Conservation (phyloP, 805 yeast species). For the Ogataea corticis region DNA sequence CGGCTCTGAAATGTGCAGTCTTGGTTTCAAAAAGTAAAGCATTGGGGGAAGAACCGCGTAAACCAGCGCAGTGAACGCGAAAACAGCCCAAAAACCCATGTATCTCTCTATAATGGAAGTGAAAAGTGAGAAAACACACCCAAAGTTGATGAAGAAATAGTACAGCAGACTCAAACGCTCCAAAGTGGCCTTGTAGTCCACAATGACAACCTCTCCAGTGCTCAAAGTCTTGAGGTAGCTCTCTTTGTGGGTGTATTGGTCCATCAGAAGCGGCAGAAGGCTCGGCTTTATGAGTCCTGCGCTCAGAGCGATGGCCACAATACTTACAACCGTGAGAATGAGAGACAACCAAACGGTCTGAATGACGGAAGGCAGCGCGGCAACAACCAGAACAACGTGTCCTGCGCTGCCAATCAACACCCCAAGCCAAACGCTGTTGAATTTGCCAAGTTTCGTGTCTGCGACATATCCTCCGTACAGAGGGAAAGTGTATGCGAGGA, state of each 20-base stretch:
- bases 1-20: constrained; percentile 36
- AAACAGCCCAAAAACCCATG: constrained; percentile 54
- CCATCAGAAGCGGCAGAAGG: constrained; percentile 50
- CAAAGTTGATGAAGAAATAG: constrained; percentile 55
- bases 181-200: constrained; percentile 46
- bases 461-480: constrained; percentile 52
- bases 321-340: constrained; percentile 39
- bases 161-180: constrained; percentile 42
- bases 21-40: constrained; percentile 38
- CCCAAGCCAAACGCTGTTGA: constrained; percentile 49
- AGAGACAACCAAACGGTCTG: constrained; percentile 28
- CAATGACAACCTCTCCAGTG: constrained; percentile 56
- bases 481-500: constrained; percentile 50
- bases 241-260: constrained; percentile 59
- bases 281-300: constrained; percentile 58
- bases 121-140: constrained; percentile 50
- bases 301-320: constrained; percentile 42
- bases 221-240: constrained; percentile 56
- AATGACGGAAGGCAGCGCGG: constrained; percentile 45
- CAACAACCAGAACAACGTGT: constrained; percentile 47
- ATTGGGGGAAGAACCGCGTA: constrained; percentile 50
- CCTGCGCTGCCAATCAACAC: constrained; percentile 45
- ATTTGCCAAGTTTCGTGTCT: constrained; percentile 49
- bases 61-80: constrained; percentile 51
- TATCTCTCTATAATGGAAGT: constrained; percentile 49